Conservation (phyloP, 225 moss, liverwort and hornwort species). For the Physcomitrium patens region DNA sequence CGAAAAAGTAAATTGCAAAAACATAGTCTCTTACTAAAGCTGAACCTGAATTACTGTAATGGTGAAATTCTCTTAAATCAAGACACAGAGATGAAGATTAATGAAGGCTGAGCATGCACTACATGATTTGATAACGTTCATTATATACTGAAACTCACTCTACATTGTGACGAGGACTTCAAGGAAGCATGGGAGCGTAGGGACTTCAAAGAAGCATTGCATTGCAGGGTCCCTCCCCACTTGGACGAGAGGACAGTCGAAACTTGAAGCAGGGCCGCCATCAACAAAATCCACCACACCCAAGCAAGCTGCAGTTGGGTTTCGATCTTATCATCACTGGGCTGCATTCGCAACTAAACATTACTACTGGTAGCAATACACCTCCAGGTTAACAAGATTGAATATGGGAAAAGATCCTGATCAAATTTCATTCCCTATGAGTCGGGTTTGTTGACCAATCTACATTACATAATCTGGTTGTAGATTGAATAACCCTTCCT, state of each 20-base stretch:
- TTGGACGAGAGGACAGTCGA: neutral
- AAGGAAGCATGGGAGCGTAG: neutral
- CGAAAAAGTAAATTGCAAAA: neutral
- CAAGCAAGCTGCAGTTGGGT: constrained; percentile 2
- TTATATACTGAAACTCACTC: constrained; percentile 17
- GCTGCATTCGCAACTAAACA: too few species aligned
- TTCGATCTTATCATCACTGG: too few species aligned
- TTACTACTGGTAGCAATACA: too few species aligned
- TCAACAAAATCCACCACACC: constrained; percentile 14
- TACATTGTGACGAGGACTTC: neutral
- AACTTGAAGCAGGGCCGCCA: constrained; percentile 31
- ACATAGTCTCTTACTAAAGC: neutral
- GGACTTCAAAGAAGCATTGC: neutral
- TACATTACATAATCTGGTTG: too few species aligned
- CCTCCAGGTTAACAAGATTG: too few species aligned
- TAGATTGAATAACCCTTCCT: too few species aligned
- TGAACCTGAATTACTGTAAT: neutral
- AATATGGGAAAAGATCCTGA: too few species aligned
- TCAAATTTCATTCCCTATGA: too few species aligned
- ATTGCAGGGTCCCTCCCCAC: neutral
- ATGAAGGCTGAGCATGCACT: neutral
- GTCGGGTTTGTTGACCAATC: too few species aligned
- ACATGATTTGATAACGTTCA: neutral
- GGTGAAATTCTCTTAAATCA: neutral
- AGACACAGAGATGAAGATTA: neutral